Percentiles rank a stretch among this genome's conserved stretches.
phyloP scores from a whole-genome alignment of 2,329 filamentous ascomycete species.

The Endothia cerciana region DNA sequence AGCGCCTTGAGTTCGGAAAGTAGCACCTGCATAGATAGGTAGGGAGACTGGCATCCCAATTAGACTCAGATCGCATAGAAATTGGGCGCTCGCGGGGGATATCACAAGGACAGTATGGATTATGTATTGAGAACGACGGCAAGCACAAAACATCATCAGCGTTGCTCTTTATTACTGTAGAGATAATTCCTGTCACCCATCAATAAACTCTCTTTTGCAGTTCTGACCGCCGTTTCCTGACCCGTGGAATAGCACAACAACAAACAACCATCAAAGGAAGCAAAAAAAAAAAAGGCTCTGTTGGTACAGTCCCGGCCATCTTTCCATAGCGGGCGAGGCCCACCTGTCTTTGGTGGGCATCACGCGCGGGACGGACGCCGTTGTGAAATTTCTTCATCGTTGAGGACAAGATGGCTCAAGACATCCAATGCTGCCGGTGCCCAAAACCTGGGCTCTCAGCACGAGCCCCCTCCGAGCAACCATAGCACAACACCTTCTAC shows the following conservation, averaged over 20 bases:
- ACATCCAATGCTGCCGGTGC: constrained; percentile 4
- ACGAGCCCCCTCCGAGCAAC: neutral
- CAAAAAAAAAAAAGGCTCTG: constrained; percentile 7
- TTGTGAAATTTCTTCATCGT: neutral
- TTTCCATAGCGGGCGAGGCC: neutral
- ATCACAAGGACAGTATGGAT: neutral
- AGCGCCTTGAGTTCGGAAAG: neutral
- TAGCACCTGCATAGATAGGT: neutral
- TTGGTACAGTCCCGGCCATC: constrained; percentile 22
- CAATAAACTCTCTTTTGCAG: constrained; percentile 13
- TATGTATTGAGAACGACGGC: constrained; percentile 7
- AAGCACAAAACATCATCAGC: constrained; percentile 17
- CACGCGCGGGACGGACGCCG: neutral
- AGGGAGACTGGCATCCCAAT: no score
- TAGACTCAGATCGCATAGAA: neutral
- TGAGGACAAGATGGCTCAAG: neutral
- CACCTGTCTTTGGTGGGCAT: neutral
- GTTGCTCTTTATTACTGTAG: constrained; percentile 25
- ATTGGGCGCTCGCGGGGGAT: neutral
- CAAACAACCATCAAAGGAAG: constrained; percentile 20
- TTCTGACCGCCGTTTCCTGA: constrained; percentile 8
- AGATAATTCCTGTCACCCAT: constrained; percentile 13
- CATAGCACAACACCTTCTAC: neutral
- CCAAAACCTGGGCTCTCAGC: neutral
- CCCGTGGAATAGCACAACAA: constrained; percentile 7